phyloP scores from a whole-genome alignment of 805 yeast species.

The Myxozyma geophila region DNA sequence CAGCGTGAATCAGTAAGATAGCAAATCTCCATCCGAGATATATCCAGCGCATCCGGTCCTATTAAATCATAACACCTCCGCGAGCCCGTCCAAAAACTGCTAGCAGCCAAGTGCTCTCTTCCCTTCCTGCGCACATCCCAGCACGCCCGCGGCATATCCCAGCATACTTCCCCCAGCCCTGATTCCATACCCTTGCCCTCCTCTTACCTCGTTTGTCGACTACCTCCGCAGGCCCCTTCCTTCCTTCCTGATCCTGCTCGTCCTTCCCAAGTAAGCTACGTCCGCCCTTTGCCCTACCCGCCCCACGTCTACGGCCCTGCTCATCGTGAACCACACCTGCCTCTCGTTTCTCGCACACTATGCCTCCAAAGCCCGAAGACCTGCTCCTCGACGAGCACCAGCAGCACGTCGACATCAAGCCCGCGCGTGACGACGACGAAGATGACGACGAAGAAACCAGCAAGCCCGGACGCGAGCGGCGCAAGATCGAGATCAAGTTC shows the following conservation, averaged over 20 bases:
- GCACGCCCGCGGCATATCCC: not conserved
- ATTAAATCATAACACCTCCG: too few species aligned
- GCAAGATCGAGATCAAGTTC: slow-evolving; percentile 96
- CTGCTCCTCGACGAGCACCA: slow-evolving; percentile 27
- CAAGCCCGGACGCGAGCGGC: slow-evolving; percentile 58
- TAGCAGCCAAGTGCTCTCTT: too few species aligned
- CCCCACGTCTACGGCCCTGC: slow-evolving; percentile 8
- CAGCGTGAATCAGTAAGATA: too few species aligned
- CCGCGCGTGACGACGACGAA: slow-evolving; percentile 45
- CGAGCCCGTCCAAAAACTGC: too few species aligned
- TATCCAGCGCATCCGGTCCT: too few species aligned
- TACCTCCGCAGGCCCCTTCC: slow-evolving; percentile 21
- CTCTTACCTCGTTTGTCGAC: slow-evolving; percentile 24
- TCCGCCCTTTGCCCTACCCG: slow-evolving; percentile 3
- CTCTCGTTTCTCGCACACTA: not conserved
- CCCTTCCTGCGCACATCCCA: not conserved
- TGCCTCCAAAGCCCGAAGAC: slow-evolving; percentile 25
- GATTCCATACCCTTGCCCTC: slow-evolving; percentile 13
- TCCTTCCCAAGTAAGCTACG: slow-evolving; percentile 22
- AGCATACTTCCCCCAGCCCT: not conserved
- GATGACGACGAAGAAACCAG: slow-evolving; percentile 55
- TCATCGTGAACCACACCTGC: not conserved
- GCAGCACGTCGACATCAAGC: slow-evolving; percentile 16
- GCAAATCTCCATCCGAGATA: too few species aligned
- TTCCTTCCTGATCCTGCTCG: slow-evolving; percentile 29